phyloP scores from a whole-genome alignment of 2,329 filamentous ascomycete species.

The Trichoderma breve region DNA sequence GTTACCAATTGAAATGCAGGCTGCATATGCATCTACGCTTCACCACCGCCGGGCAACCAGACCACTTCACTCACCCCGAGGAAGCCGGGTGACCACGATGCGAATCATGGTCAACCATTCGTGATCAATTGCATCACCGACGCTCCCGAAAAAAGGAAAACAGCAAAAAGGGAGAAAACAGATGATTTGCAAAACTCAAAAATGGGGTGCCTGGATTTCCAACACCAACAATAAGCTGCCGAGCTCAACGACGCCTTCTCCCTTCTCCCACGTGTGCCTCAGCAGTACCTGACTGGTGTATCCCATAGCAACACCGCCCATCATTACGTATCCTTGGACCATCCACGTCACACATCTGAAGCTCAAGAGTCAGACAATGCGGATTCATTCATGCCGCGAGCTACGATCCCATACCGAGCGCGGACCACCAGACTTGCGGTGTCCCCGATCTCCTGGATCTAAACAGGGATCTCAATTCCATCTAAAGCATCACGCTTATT shows the following conservation, averaged over 20 bases:
- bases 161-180: background rate
- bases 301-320: background rate
- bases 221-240: background rate
- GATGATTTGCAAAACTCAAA: background rate
- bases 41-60: conserved; percentile 1
- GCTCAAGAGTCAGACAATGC: conserved; percentile 1
- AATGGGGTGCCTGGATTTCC: background rate
- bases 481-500: background rate
- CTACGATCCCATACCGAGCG: background rate
- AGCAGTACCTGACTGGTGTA: conserved; percentile 2
- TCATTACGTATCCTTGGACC: conserved; percentile 1
- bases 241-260: background rate
- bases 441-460: conserved; percentile 11
- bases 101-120: background rate
- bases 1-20: background rate
- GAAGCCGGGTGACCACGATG: conserved; percentile 3
- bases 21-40: background rate
- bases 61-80: background rate
- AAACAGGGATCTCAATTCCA: conserved; percentile 4
- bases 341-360: conserved; percentile 9
- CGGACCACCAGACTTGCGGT: conserved; percentile 6
- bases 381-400: background rate
- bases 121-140: background rate
- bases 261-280: conserved; percentile 10
- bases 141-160: background rate